Conservation (phyloP, 2,329 filamentous ascomycete genomes). For the Phialemonium atrogriseum region DNA sequence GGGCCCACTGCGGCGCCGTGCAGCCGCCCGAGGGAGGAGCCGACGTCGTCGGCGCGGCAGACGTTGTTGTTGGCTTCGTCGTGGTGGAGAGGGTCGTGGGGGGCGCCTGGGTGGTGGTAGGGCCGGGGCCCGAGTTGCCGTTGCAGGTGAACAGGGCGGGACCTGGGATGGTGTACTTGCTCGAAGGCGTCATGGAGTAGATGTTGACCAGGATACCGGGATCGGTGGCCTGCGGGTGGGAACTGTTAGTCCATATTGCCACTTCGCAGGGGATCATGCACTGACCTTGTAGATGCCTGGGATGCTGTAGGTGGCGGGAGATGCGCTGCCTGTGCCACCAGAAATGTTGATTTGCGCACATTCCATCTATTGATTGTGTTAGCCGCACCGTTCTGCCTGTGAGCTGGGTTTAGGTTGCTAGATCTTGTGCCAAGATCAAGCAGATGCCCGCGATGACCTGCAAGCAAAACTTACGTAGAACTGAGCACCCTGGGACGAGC, state of each 20-base stretch:
- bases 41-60: not conserved
- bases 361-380: slow-evolving; percentile 25
- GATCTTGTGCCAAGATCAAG: too few relatives aligned
- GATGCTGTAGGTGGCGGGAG: slow-evolving; percentile 24
- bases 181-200: slow-evolving; percentile 22
- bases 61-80: not conserved
- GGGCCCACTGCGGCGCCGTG: slow-evolving; percentile 17
- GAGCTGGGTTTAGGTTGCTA: slow-evolving; percentile 4
- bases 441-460: too few relatives aligned
- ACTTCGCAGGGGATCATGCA: too few relatives aligned
- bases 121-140: not conserved
- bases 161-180: slow-evolving; percentile 22
- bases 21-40: slow-evolving; percentile 1
- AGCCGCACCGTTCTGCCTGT: slow-evolving; percentile 2
- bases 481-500: slow-evolving; percentile 30
- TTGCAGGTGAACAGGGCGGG: slow-evolving; percentile 1
- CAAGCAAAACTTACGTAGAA: slow-evolving; percentile 27
- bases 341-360: slow-evolving; percentile 32
- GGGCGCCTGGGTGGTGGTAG: not conserved
- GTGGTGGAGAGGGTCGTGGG: not conserved
- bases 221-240: too few relatives aligned
- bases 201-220: slow-evolving; percentile 29
- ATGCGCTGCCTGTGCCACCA: slow-evolving; percentile 22
- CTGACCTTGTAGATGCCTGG: slow-evolving; percentile 31
- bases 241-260: too few relatives aligned